Evolutionary conservation across 2,329 filamentous ascomycete genomes (phyloP), one percentile per base, ranked within the genome.

Genomic region (Nectriaceae sp.): DNA sequence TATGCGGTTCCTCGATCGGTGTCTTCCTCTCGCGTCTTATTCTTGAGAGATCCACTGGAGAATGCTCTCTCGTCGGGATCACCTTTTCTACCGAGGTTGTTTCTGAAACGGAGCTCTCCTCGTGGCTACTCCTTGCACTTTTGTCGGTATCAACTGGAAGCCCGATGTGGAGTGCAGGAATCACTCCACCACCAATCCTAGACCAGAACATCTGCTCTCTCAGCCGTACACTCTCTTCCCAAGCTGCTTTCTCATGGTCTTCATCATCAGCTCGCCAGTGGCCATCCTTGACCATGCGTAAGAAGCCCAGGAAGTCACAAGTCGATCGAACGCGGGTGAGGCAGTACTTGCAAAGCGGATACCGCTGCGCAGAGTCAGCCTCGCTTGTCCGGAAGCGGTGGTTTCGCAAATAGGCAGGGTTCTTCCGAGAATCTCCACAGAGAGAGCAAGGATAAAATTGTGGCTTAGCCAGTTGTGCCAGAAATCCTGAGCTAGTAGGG

Each of bases 161-260:
- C n/a, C 62, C 47, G 4, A 45, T 53, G 20, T 70, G 70, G 11
- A 62, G 60, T 10, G 80, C 75, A 1, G 93, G 94, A 11, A 97
- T 74, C 2, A 99, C 90, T 13, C 94, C 94, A 21, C 92, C 94
- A 21, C 93, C 93, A 44, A 99, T 84, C 46, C 94, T 83, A 42
- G 89, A 84, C 94, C 94, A 99, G 67, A 99, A 99, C 88, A 99
- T 96, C 59, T 93, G 86, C 68, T 99, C 94, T 42, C 94, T 80
- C 40, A 97, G 71, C 22, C 88, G 83, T 11, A 97, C 88, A 48
- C 90, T 90, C 73, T 99, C 94, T 65, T 97, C 93, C 94, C 94
- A 99, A 0, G 91, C 90, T 21, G 84, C 83, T 64, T 88, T 90
- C 70, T 95, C 90, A 26, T 91, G 89, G 42, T 94, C 90, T 33